Evolutionary conservation across 2,329 filamentous ascomycete genomes (phyloP), one percentile per base, ranked within the genome.

Genomic region (Neofusicoccum ribis): DNA sequence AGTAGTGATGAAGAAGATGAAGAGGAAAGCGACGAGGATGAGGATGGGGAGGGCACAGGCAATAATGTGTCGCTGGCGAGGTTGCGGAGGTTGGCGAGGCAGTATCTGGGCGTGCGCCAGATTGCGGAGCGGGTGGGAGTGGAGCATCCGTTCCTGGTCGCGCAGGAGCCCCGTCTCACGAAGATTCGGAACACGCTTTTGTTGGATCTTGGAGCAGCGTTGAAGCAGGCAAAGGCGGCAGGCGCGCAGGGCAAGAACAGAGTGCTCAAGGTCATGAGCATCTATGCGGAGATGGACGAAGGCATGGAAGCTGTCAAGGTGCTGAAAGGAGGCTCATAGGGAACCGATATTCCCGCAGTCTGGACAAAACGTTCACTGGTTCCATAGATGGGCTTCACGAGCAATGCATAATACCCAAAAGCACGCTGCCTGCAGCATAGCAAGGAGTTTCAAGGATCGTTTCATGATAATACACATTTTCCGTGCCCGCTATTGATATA

Each of bases 271-370:
- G 75, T 90, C 14, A 76, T 89, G 72, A 81, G 81, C 44, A 79
- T 89, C 31, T 90, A 90, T 72, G 81, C 83, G 50, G 81, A 88
- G 49, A 81, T 91, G 76, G 87, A 83, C 12, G 87, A 88, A 69
- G 82, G 83, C 61, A 79, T 74, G 15, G 87, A 89, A 69, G 86
- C 86, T 1, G 78, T 89, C 51, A 85, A 84, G 66, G 80, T 86
- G 11, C 73, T 65, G 36, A 65, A 34, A n/a, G 63, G 62, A n/a
- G 43, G 47, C 15, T 51, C 44, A 23, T 89, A 51, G 5, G n/a
- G n/a, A 34, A 17, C 23, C 9, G 49, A 36, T 39, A 15, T 12
- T 23, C 23, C 23, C 23, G 23, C 23, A 23, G 23, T 23, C 23
- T 23, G 23, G 23, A 23, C 23, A 23, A 11, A 39, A 15, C 37